These are phyloP conservation scores for Mycena filopes DNA, from an alignment of 768 basidiomycete species.

Conservation along the genomic window DNA sequence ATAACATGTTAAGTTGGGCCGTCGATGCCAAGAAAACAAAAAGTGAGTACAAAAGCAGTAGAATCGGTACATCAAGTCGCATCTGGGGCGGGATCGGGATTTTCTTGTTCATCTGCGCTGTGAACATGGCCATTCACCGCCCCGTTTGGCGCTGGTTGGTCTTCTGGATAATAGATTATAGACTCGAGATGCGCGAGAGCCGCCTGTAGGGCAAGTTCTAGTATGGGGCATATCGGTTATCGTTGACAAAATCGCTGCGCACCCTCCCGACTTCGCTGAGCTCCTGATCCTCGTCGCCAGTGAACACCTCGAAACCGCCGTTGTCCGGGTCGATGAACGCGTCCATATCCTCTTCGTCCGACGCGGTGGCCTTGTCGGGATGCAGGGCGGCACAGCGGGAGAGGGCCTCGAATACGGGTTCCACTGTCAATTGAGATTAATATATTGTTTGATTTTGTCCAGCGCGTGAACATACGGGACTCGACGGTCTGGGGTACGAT, in stretches of 20 bases:
- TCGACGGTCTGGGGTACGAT: constrained; percentile 72
- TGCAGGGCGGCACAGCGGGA: constrained; percentile 88
- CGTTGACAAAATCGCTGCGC: constrained; percentile 87
- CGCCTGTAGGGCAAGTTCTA: constrained; percentile 75
- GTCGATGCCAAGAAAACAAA: too few species aligned
- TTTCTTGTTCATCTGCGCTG: constrained; percentile 24
- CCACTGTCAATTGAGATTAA: constrained; percentile 60
- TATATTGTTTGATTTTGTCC: not conserved
- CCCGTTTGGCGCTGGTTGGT: constrained; percentile 13
- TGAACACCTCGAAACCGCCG: constrained; percentile 62
- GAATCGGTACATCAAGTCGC: too few species aligned
- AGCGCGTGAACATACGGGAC: constrained; percentile 62
- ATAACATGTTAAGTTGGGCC: too few species aligned
- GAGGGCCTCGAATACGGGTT: constrained; percentile 86
- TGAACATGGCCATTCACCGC: constrained; percentile 18
- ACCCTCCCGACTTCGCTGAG: constrained; percentile 91
- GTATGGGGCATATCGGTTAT: constrained; percentile 86
- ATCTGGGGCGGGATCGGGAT: not conserved
- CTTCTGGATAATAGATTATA: constrained; percentile 71
- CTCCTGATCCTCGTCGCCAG: constrained; percentile 73
- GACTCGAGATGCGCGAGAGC: constrained; percentile 86
- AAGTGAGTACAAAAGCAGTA: too few species aligned
- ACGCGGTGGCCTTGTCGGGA: constrained; percentile 71
- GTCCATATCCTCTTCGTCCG: constrained; percentile 60
- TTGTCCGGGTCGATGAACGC: constrained; percentile 64